Evolutionary conservation across 78 protist genomes (phyloP).

Genomic region (Guillardia theta): DNA sequence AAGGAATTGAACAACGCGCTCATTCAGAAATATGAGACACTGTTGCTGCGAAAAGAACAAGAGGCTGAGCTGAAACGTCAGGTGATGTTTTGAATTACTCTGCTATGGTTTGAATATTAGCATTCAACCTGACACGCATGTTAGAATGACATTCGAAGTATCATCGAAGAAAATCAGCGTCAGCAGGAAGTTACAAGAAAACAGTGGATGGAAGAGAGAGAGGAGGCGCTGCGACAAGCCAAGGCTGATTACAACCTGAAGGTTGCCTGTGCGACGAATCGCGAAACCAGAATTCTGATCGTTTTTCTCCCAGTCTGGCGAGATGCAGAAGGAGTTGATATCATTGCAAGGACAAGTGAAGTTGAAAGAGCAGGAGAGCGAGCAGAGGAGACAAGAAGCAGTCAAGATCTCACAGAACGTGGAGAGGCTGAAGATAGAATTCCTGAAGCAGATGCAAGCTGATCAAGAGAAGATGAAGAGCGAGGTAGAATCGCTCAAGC

Average conservation of each 20-base stretch:
- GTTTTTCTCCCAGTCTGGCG: no score
- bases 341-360: no score
- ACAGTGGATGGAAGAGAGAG: not conserved
- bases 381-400: not conserved
- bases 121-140: no score
- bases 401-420: not conserved
- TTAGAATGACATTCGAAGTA: not conserved
- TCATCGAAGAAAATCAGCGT: not conserved
- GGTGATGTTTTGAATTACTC: no score
- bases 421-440: constrained; percentile 21
- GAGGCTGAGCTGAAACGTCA: not conserved
- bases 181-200: not conserved
- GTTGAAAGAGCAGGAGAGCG: not conserved
- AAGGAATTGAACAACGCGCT: constrained; percentile 9
- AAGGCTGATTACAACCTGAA: not conserved
- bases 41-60: not conserved
- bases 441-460: not conserved
- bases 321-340: no score
- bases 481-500: not conserved
- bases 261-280: no score
- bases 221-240: not conserved
- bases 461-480: not conserved
- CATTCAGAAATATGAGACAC: not conserved
- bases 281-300: no score
- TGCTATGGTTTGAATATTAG: no score